phyloP scores from a whole-genome alignment of 2,329 filamentous ascomycete species.

The Alternaria postmessia region DNA sequence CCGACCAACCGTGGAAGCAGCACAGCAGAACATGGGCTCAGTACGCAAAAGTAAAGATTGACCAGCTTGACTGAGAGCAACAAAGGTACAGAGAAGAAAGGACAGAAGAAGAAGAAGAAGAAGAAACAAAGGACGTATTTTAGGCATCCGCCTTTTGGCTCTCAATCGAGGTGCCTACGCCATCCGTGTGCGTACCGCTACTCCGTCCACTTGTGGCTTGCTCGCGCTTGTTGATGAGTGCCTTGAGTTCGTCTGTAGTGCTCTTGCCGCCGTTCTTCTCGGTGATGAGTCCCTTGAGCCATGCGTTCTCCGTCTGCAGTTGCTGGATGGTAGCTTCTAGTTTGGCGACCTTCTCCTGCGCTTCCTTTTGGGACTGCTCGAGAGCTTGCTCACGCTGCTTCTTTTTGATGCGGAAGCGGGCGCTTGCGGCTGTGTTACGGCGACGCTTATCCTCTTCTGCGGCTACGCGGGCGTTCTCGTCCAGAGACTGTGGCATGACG shows the following conservation, averaged over 20 bases:
- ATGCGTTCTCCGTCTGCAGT: slow-evolving; percentile 62
- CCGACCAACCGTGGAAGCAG: not conserved
- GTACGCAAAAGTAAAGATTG: slow-evolving; percentile 5
- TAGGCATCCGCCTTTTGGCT: slow-evolving; percentile 42
- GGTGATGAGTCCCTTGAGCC: slow-evolving; percentile 61
- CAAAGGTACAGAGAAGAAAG: not conserved
- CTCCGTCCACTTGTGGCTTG: slow-evolving; percentile 44
- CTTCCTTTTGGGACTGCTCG: slow-evolving; percentile 61
- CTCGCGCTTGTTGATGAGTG: slow-evolving; percentile 47
- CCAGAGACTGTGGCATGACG: slow-evolving; percentile 47
- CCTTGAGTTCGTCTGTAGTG: slow-evolving; percentile 42
- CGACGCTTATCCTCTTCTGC: slow-evolving; percentile 64
- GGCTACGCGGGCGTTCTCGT: slow-evolving; percentile 57
- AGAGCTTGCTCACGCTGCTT: slow-evolving; percentile 63
- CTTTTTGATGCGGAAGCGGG: slow-evolving; percentile 64
- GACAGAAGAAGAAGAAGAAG: slow-evolving; percentile 5
- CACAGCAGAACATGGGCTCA: slow-evolving; percentile 1
- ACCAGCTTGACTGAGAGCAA: not conserved
- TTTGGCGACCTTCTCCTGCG: slow-evolving; percentile 57
- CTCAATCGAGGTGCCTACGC: slow-evolving; percentile 46
- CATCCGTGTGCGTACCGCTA: slow-evolving; percentile 48
- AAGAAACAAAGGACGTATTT: slow-evolving; percentile 27
- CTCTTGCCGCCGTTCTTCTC: slow-evolving; percentile 56
- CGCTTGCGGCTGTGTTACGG: slow-evolving; percentile 62
- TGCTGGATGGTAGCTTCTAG: slow-evolving; percentile 58